phyloP scores from a whole-genome alignment of 176 grass and related monocot genomes.

The Aegilops speltoides region DNA sequence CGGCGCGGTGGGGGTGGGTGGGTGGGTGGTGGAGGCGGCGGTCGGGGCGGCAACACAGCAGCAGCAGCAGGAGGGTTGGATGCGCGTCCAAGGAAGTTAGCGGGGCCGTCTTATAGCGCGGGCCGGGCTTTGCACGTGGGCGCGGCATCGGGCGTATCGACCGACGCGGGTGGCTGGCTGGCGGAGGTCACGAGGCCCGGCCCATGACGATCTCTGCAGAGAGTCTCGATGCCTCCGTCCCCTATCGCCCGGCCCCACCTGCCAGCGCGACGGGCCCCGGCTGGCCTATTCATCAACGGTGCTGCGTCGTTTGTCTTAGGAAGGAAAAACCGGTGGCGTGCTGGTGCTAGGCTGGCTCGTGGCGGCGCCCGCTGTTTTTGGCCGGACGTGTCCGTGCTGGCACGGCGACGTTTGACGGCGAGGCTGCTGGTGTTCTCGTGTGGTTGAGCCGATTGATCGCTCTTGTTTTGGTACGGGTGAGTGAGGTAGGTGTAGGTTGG shows the following conservation, averaged over 20 bases:
- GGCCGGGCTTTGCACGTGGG: conserved; percentile 15
- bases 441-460: too few relatives aligned
- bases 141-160: conserved; percentile 46
- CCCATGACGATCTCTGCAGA: neutral
- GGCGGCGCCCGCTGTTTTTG: neutral
- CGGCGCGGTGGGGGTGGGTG: neutral
- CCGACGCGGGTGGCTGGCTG: neutral
- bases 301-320: too few relatives aligned
- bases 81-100: too few relatives aligned
- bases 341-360: too few relatives aligned
- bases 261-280: neutral
- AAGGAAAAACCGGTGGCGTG: too few relatives aligned
- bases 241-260: neutral
- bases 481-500: too few relatives aligned
- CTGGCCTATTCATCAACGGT: neutral
- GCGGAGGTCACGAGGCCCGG: conserved; percentile 50
- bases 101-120: neutral
- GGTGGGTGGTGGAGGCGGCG: neutral
- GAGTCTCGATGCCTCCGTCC: conserved; percentile 20
- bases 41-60: neutral
- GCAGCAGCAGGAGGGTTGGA: too few relatives aligned
- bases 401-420: too few relatives aligned
- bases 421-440: too few relatives aligned
- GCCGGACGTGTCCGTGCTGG: too few relatives aligned
- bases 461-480: too few relatives aligned